These are phyloP conservation scores for Starmerella kuoi DNA, from an alignment of 805 yeast species.

Conservation along the genomic window DNA sequence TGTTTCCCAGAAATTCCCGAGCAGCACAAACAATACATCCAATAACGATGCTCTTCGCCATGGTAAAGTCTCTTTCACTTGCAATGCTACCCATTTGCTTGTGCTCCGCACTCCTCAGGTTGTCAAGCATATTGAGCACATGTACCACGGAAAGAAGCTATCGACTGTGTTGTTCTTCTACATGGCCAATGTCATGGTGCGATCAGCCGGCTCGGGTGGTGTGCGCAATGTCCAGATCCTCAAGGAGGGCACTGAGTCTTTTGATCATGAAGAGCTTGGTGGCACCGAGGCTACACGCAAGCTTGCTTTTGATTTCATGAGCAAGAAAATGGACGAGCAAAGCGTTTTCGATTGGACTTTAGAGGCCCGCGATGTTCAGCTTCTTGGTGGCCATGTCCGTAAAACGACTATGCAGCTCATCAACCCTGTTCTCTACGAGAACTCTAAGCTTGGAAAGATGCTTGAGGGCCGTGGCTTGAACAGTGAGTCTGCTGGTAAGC, in stretches of 20 bases:
- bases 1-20: constrained; percentile 26
- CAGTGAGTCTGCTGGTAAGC: constrained; percentile 21
- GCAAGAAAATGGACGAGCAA: constrained; percentile 10
- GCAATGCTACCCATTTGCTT: constrained; percentile 33
- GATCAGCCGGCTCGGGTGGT: background rate
- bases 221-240: constrained; percentile 23
- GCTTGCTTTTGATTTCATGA: constrained; percentile 24
- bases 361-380: constrained; percentile 32
- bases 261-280: constrained; percentile 24
- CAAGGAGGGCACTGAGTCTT: constrained; percentile 20
- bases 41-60: background rate
- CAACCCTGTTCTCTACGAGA: constrained; percentile 31
- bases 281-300: constrained; percentile 17
- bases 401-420: constrained; percentile 29
- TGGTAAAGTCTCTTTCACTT: constrained; percentile 24
- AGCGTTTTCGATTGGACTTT: constrained; percentile 31
- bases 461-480: constrained; percentile 21
- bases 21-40: constrained; percentile 7
- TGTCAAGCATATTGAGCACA: constrained; percentile 7
- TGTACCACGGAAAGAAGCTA: background rate
- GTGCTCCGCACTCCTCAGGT: constrained; percentile 32
- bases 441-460: constrained; percentile 26
- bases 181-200: background rate
- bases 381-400: constrained; percentile 27
- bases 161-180: constrained; percentile 6